Conservation (phyloP, 495 filamentous ascomycete species). For the Trichoderma reesei region DNA sequence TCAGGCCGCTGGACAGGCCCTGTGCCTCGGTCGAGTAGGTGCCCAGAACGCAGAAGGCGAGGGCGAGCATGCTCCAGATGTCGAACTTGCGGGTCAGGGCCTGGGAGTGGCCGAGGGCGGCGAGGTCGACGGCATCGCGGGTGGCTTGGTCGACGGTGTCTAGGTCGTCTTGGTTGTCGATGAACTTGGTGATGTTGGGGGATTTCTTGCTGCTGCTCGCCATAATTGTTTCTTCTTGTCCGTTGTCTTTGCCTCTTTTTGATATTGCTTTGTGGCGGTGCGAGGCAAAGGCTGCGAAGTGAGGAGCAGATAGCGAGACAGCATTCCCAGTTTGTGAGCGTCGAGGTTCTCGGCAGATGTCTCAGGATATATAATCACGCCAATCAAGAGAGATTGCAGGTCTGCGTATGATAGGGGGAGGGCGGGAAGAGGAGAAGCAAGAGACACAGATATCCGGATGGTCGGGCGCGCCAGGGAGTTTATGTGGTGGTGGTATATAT, state of each 20-base stretch:
- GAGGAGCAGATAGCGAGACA: too few relatives aligned
- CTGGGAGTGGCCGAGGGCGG: conserved; percentile 41
- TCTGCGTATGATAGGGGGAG: too few relatives aligned
- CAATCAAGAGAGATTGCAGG: too few relatives aligned
- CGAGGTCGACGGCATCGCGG: conserved; percentile 41
- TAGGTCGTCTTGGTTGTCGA: not conserved
- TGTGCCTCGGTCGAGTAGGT: conserved; percentile 40
- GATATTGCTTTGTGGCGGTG: not conserved
- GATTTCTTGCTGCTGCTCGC: not conserved
- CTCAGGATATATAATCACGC: too few relatives aligned
- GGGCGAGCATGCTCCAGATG: conserved; percentile 25
- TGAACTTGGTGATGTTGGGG: not conserved
- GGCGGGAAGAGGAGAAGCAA: too few relatives aligned
- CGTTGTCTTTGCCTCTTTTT: not conserved
- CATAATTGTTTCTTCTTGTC: not conserved
- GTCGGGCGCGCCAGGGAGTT: too few relatives aligned
- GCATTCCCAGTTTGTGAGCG: too few relatives aligned
- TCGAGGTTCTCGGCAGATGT: too few relatives aligned
- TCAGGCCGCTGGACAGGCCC: conserved; percentile 26
- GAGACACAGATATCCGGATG: too few relatives aligned
- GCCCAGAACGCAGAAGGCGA: conserved; percentile 38
- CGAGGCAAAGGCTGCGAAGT: not conserved
- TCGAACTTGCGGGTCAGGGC: conserved; percentile 37
- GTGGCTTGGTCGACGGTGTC: conserved; percentile 23
- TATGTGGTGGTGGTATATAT: too few relatives aligned